phyloP scores from a whole-genome alignment of 768 basidiomycete species.

The Leccinum pellstonianum region DNA sequence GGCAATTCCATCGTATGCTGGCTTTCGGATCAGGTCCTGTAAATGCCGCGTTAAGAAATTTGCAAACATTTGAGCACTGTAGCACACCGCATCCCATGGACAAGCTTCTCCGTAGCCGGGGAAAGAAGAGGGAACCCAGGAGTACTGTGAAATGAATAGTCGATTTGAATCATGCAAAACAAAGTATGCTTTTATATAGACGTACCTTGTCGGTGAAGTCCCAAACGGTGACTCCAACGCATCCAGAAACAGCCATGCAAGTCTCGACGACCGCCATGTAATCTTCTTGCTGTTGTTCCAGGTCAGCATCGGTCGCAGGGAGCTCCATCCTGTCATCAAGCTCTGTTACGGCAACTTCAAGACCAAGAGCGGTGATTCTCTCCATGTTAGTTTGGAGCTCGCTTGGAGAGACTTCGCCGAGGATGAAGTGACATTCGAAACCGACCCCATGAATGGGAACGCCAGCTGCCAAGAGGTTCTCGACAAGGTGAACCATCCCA shows the following conservation, averaged over 20 bases:
- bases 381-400: constrained; percentile 47
- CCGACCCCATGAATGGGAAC: constrained; percentile 63
- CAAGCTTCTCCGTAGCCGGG: constrained; percentile 1
- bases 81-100: constrained; percentile 18
- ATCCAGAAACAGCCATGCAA: constrained; percentile 42
- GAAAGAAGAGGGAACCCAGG: constrained; percentile 16
- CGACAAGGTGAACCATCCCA: constrained; percentile 47
- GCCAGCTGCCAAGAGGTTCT: constrained; percentile 42
- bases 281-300: constrained; percentile 55
- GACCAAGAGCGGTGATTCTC: constrained; percentile 55
- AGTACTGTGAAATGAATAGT: constrained; percentile 8
- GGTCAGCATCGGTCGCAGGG: constrained; percentile 47
- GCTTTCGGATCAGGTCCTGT: constrained; percentile 18
- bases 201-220: constrained; percentile 39
- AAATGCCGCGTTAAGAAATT: neutral
- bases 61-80: neutral
- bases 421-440: constrained; percentile 58
- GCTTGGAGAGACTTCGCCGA: constrained; percentile 51
- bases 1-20: constrained; percentile 15
- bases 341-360: constrained; percentile 70
- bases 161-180: constrained; percentile 14
- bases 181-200: neutral
- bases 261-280: constrained; percentile 56
- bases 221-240: constrained; percentile 42
- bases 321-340: constrained; percentile 60